These are phyloP conservation scores for Aureobasidium sp. DNA, from an alignment of 2,329 filamentous ascomycete species.

Conservation along the genomic window DNA sequence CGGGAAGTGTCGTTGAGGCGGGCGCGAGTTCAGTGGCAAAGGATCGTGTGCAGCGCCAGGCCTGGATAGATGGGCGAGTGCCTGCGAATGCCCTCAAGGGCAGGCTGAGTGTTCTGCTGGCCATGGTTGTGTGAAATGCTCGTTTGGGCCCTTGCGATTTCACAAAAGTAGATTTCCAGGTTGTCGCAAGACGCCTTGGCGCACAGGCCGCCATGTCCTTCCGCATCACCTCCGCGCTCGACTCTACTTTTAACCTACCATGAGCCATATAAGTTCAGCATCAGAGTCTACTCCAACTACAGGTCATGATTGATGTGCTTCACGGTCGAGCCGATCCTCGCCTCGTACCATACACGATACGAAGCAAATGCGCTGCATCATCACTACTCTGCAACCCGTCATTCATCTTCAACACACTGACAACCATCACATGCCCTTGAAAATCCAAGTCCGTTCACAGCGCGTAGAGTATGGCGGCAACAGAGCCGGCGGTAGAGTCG, in stretches of 20 bases:
- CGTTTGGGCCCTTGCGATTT: not conserved
- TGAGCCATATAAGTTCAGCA: too few species aligned
- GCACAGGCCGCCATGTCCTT: not conserved
- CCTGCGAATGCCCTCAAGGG: conserved; percentile 7
- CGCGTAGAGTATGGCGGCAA: too few species aligned
- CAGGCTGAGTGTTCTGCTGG: not conserved
- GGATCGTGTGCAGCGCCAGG: conserved; percentile 11
- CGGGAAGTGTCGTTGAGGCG: not conserved
- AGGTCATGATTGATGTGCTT: not conserved
- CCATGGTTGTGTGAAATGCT: conserved; percentile 3
- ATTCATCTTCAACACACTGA: too few species aligned
- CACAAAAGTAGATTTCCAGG: not conserved
- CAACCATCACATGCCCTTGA: too few species aligned
- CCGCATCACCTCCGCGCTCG: not conserved
- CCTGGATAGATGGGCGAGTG: conserved; percentile 12
- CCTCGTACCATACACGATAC: too few species aligned
- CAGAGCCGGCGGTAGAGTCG: too few species aligned
- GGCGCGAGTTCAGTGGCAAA: conserved; percentile 8
- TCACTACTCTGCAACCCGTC: too few species aligned
- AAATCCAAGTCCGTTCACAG: too few species aligned
- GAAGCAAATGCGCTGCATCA: too few species aligned
- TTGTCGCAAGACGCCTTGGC: not conserved
- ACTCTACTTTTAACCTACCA: too few species aligned
- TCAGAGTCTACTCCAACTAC: too few species aligned
- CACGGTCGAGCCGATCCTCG: too few species aligned